A percentile compares a stretch with the other conserved stretches of the same genome.
Evolutionary conservation across 257 asterid species (phyloP).

Genomic region (Pogostemon cablin): DNA sequence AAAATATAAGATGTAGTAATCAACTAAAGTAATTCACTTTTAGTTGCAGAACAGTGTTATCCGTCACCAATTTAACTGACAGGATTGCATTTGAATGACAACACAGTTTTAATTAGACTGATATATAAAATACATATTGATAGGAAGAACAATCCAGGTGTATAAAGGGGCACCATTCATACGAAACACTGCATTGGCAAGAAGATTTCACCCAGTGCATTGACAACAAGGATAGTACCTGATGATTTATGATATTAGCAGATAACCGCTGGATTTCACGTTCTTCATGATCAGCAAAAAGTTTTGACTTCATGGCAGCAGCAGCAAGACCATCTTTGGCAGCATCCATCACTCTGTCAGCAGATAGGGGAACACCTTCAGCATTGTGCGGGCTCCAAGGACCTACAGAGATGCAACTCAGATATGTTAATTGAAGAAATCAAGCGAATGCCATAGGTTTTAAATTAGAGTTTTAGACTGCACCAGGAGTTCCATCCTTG

Average conservation of each 20-base stretch:
- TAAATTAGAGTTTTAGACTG: slow-evolving; percentile 38
- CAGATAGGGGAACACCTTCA: slow-evolving; percentile 57
- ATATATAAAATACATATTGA: background rate
- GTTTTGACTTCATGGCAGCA: slow-evolving; percentile 91
- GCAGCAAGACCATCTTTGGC: slow-evolving; percentile 95
- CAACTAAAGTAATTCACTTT: slow-evolving; percentile 6
- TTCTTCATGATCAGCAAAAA: slow-evolving; percentile 98
- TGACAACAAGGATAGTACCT: slow-evolving; percentile 49
- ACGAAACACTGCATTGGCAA: slow-evolving; percentile 3
- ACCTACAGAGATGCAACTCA: slow-evolving; percentile 43
- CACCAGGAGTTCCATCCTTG: slow-evolving; percentile 59
- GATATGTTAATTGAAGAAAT: slow-evolving; percentile 11
- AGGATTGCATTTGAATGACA: slow-evolving; percentile 6
- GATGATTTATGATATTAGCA: slow-evolving; percentile 93
- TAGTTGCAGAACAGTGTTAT: background rate
- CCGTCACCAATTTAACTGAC: slow-evolving; percentile 7
- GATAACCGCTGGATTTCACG: slow-evolving; percentile 97
- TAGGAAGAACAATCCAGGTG: background rate
- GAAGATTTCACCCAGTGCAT: background rate
- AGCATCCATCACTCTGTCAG: slow-evolving; percentile 73
- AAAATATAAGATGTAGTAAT: background rate
- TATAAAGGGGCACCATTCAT: slow-evolving; percentile 10
- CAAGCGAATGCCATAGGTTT: slow-evolving; percentile 25
- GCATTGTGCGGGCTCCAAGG: slow-evolving; percentile 52
- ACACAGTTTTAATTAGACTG: slow-evolving; percentile 8